phyloP scores from a whole-genome alignment of 2,329 filamentous ascomycete genomes.

The Domatiomyces catenatus region DNA sequence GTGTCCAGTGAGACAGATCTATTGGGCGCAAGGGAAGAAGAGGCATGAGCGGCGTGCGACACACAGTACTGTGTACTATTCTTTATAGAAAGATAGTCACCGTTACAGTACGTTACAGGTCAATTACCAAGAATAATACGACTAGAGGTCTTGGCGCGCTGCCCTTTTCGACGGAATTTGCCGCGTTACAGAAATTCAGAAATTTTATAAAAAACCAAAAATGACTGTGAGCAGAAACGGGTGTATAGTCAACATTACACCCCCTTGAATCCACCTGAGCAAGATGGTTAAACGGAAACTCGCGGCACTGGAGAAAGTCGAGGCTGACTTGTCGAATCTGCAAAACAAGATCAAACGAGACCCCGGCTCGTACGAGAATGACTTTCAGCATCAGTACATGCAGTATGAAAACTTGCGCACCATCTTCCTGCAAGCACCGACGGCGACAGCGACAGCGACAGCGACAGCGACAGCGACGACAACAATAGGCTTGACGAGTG shows the following conservation, averaged over 20 bases:
- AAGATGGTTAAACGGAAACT: constrained; percentile 75
- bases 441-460: constrained; percentile 47
- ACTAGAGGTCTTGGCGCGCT: too few species aligned
- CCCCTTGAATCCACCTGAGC: too few species aligned
- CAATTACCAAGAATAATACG: too few species aligned
- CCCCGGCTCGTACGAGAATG: constrained; percentile 75
- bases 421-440: constrained; percentile 74
- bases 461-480: constrained; percentile 42
- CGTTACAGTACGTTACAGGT: too few species aligned
- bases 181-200: too few species aligned
- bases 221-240: too few species aligned
- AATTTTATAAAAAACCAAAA: too few species aligned
- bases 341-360: constrained; percentile 86
- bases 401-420: constrained; percentile 86
- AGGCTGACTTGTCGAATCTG: constrained; percentile 76
- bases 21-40: neutral
- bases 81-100: too few species aligned
- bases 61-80: too few species aligned
- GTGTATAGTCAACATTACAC: too few species aligned
- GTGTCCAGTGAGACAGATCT: neutral
- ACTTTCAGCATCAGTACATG: constrained; percentile 74
- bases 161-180: too few species aligned
- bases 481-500: constrained; percentile 4
- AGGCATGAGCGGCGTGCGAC: too few species aligned
- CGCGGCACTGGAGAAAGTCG: constrained; percentile 84